Percentiles rank a stretch among this genome's conserved stretches.
phyloP scores from a whole-genome alignment of 2,329 filamentous ascomycete species.

The Diplodia seriata region DNA sequence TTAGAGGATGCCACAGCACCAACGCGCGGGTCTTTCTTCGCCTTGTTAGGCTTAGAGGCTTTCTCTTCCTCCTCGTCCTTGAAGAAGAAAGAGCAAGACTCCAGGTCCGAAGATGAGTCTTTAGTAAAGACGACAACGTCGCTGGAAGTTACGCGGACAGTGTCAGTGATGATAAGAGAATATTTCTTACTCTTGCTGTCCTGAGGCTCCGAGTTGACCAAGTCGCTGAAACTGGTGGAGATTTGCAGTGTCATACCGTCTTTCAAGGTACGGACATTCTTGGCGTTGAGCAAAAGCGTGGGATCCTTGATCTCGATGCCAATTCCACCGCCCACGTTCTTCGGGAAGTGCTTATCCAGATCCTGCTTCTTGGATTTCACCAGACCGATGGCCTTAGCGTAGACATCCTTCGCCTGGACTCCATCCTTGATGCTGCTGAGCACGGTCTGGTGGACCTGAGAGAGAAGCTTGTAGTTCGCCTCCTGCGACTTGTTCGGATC shows the following conservation, averaged over 20 bases:
- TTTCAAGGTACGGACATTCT: constrained; percentile 82
- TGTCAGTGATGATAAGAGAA: constrained; percentile 89
- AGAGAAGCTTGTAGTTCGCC: constrained; percentile 87
- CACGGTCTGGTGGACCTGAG: constrained; percentile 84
- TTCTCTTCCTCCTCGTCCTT: constrained; percentile 90
- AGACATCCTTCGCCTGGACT: constrained; percentile 85
- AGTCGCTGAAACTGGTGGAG: constrained; percentile 86
- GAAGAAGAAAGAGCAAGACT: constrained; percentile 98
- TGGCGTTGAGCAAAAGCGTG: constrained; percentile 83
- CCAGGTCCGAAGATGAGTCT: constrained; percentile 87
- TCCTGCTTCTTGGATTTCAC: constrained; percentile 93
- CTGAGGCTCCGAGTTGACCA: constrained; percentile 84
- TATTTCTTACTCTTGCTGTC: constrained; percentile 91
- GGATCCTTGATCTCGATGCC: constrained; percentile 89
- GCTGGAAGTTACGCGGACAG: constrained; percentile 80
- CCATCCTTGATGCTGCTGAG: constrained; percentile 91
- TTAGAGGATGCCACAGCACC: constrained; percentile 93
- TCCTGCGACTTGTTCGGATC: constrained; percentile 97
- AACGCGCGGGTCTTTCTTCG: constrained; percentile 82
- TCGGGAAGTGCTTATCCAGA: constrained; percentile 91
- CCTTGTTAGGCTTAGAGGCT: constrained; percentile 77
- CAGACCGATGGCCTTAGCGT: constrained; percentile 80
- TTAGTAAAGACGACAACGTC: constrained; percentile 91
- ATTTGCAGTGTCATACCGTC: constrained; percentile 97
- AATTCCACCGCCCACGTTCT: constrained; percentile 89